phyloP scores from a whole-genome alignment of 305 asterid species.

The Fraxinus baroniana region DNA sequence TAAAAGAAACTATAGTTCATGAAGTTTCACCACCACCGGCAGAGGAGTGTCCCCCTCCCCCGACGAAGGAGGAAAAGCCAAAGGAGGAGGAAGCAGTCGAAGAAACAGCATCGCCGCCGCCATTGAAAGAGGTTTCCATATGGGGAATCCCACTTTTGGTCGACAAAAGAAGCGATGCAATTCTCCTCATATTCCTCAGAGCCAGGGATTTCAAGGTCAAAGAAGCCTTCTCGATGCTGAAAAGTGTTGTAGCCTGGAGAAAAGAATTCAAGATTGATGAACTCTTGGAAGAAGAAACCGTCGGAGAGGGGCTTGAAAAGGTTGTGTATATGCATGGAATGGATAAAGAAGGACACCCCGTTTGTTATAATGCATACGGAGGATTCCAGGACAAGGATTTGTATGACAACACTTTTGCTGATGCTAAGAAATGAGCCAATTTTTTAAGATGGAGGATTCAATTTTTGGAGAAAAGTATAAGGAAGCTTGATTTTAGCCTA shows the following conservation, averaged over 20 bases:
- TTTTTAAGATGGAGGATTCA: conserved; percentile 75
- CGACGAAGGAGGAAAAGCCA: background rate
- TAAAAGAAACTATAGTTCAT: conserved; percentile 68
- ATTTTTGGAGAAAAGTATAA: conserved; percentile 72
- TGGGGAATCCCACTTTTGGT: conserved; percentile 81
- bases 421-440: conserved; percentile 71
- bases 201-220: conserved; percentile 90
- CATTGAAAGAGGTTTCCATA: conserved; percentile 67
- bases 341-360: conserved; percentile 85
- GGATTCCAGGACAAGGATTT: conserved; percentile 80
- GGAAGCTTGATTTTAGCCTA: conserved; percentile 79
- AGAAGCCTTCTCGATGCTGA: conserved; percentile 79
- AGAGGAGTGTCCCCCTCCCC: conserved; percentile 20
- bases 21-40: conserved; percentile 48
- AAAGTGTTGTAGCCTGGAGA: conserved; percentile 80
- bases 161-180: conserved; percentile 64
- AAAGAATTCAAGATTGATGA: conserved; percentile 70
- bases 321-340: conserved; percentile 71
- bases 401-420: conserved; percentile 72
- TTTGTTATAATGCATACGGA: conserved; percentile 78
- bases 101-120: conserved; percentile 29
- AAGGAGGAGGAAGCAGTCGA: conserved; percentile 11
- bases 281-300: conserved; percentile 47
- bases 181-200: conserved; percentile 80
- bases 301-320: conserved; percentile 58